Evolutionary conservation across 371 early-diverging fungal species (phyloP).

Genomic region (Mortierella sp.): DNA sequence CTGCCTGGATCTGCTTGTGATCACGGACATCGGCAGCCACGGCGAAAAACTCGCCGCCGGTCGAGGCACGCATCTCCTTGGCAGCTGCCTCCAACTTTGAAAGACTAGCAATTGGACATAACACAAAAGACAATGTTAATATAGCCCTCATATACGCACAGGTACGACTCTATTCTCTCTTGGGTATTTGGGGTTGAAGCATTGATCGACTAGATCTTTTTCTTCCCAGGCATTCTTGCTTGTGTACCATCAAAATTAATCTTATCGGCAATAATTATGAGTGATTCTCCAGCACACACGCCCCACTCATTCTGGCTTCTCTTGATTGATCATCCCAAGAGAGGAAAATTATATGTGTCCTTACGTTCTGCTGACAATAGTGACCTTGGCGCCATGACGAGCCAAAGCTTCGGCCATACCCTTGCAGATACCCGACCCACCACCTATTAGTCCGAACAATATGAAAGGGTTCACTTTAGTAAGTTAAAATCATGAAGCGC

Average conservation of each 20-base stretch:
- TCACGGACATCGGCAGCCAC: slow-evolving; percentile 76
- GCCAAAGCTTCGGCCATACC: slow-evolving; percentile 86
- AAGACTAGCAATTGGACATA: slow-evolving; percentile 57
- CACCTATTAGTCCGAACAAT: slow-evolving; percentile 24
- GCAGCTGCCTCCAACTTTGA: slow-evolving; percentile 79
- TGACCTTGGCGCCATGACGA: slow-evolving; percentile 80
- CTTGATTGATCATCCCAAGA: no score
- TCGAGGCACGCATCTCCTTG: slow-evolving; percentile 69
- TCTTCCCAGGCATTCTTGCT: no score
- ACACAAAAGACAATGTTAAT: background rate
- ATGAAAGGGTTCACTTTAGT: background rate
- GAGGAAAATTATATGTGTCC: background rate
- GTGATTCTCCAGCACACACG: no score
- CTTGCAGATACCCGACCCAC: slow-evolving; percentile 82
- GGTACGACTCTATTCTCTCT: no score
- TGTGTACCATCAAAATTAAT: no score
- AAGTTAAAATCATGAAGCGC: no score
- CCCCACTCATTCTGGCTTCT: no score
- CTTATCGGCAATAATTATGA: background rate
- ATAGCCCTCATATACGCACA: no score
- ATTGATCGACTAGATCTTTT: no score
- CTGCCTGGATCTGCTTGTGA: slow-evolving; percentile 71
- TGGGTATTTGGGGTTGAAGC: no score
- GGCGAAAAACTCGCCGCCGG: slow-evolving; percentile 60
- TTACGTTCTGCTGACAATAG: slow-evolving; percentile 75